Evolutionary conservation across 495 filamentous ascomycete species (phyloP).

Genomic region (Chlorociboria aeruginascens): DNA sequence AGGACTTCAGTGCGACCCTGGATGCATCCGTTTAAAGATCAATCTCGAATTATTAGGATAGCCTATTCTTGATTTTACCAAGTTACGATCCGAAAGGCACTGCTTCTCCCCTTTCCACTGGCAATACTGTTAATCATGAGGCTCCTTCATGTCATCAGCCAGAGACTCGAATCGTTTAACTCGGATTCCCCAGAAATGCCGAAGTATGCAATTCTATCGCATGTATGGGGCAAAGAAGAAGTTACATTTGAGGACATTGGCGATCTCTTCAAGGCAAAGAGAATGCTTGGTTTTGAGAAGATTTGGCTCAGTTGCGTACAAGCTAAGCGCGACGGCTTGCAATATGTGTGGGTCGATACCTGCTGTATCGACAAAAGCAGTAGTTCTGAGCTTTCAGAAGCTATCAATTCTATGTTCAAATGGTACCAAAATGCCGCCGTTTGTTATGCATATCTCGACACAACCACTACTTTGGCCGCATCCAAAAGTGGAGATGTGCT

Average conservation of each 20-base stretch:
- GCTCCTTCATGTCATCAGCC: too few species aligned
- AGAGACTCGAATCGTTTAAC: too few species aligned
- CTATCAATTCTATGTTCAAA: slow-evolving; percentile 29
- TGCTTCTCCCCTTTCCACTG: too few species aligned
- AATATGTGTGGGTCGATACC: slow-evolving; percentile 30
- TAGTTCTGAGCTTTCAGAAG: slow-evolving; percentile 24
- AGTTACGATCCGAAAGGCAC: too few species aligned
- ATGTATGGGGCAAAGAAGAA: slow-evolving; percentile 20
- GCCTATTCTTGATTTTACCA: too few species aligned
- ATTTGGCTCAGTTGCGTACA: slow-evolving; percentile 14
- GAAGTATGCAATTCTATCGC: slow-evolving; percentile 21
- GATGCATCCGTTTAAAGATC: too few species aligned
- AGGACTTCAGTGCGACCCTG: too few species aligned
- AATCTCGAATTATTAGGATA: too few species aligned
- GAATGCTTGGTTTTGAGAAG: slow-evolving; percentile 17
- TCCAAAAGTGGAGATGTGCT: neutral
- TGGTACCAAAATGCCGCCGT: slow-evolving; percentile 14
- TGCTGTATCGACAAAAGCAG: slow-evolving; percentile 25
- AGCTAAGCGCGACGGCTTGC: slow-evolving; percentile 10
- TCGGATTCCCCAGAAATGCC: neutral
- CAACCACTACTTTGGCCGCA: too few species aligned
- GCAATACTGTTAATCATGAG: too few species aligned
- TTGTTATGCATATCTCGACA: slow-evolving; percentile 14
- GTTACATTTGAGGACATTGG: slow-evolving; percentile 15
- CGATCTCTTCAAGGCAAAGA: neutral